Evolutionary conservation across 805 yeast genomes (phyloP).

Genomic region (Candida manassasensis): DNA sequence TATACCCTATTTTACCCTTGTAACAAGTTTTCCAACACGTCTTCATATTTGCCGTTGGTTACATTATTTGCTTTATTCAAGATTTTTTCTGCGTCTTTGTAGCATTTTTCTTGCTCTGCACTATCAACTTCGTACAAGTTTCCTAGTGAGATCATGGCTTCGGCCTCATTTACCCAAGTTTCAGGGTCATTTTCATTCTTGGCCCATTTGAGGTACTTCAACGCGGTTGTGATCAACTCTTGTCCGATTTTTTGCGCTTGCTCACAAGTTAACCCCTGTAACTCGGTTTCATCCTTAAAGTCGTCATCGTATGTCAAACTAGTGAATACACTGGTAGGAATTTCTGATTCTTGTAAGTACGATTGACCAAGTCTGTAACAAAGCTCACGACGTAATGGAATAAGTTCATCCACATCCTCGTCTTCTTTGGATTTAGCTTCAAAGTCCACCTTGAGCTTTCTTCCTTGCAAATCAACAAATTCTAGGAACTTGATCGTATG

Average conservation of each 20-base stretch:
- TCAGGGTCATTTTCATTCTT: conserved; percentile 72
- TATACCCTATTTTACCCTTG: conserved; percentile 4
- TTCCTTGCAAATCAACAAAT: conserved; percentile 19
- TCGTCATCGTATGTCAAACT: conserved; percentile 56
- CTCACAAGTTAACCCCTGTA: conserved; percentile 31
- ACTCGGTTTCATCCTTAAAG: conserved; percentile 17
- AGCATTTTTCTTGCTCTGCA: conserved; percentile 61
- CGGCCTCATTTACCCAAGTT: conserved; percentile 80
- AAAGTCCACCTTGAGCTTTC: conserved; percentile 2
- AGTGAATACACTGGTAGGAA: conserved; percentile 51
- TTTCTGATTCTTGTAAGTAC: conserved; percentile 60
- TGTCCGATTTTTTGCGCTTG: conserved; percentile 50
- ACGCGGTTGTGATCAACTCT: conserved; percentile 46
- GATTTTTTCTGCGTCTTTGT: conserved; percentile 63
- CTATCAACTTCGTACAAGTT: conserved; percentile 65
- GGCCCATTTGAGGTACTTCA: conserved; percentile 52
- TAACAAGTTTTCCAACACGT: conserved; percentile 51
- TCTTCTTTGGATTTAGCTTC: conserved; percentile 7
- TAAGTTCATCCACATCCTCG: conserved; percentile 7
- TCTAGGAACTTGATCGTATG: conserved; percentile 32
- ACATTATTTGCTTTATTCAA: conserved; percentile 73
- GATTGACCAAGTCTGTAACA: conserved; percentile 58
- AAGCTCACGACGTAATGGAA: conserved; percentile 32
- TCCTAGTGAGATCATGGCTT: conserved; percentile 76
- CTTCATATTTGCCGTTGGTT: conserved; percentile 69